phyloP scores from a whole-genome alignment of 257 asterid species.

The Echium plantagineum region DNA sequence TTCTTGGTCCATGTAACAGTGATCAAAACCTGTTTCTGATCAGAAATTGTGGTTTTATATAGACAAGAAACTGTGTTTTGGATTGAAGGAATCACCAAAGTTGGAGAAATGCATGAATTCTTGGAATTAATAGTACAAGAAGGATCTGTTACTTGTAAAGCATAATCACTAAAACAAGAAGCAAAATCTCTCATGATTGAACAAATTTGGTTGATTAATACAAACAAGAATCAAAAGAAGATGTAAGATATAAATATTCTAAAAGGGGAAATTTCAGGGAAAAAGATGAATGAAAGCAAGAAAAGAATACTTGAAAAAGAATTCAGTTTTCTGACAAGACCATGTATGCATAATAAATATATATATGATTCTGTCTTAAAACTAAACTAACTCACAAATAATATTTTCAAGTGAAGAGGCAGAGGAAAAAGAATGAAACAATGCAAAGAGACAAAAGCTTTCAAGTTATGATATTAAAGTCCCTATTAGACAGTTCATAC shows the following conservation, averaged over 20 bases:
- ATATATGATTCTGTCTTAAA: constrained; percentile 4
- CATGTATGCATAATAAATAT: constrained; percentile 16
- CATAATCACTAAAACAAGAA: constrained; percentile 56
- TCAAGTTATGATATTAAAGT: constrained; percentile 12
- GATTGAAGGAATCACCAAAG: constrained; percentile 27
- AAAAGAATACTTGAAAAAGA: constrained; percentile 5
- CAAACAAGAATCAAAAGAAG: not conserved
- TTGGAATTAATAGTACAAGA: constrained; percentile 49
- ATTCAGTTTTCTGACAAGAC: constrained; percentile 23
- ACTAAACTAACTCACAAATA: constrained; percentile 9
- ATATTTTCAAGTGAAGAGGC: constrained; percentile 24
- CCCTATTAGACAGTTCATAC: constrained; percentile 23
- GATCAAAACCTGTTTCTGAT: constrained; percentile 26
- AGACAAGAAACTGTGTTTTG: constrained; percentile 48
- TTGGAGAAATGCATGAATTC: constrained; percentile 43
- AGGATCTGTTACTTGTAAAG: constrained; percentile 52
- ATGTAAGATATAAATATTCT: constrained; percentile 5
- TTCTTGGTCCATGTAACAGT: constrained; percentile 56
- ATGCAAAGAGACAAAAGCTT: not conserved
- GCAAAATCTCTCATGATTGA: constrained; percentile 56
- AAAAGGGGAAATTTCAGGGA: constrained; percentile 11
- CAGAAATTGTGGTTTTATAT: constrained; percentile 37
- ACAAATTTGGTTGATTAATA: not conserved
- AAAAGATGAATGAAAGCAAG: constrained; percentile 6
- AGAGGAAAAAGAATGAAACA: constrained; percentile 6